phyloP scores from a whole-genome alignment of 106 monocot genomes.

The Dactylorhiza incarnata region DNA sequence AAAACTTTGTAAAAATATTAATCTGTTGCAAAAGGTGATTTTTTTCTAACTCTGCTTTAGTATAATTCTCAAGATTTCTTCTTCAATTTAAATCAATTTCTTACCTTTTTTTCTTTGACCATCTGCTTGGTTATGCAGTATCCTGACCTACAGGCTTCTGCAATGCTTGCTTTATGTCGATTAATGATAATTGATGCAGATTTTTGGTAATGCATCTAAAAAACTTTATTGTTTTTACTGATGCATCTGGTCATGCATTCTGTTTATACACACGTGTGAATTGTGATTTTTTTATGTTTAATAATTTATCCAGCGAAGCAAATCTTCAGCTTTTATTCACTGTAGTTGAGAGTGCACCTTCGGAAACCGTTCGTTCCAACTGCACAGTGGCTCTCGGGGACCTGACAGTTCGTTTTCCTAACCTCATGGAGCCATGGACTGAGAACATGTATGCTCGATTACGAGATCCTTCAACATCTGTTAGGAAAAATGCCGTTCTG shows the following conservation, averaged over 20 bases:
- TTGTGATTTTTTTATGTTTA: neutral
- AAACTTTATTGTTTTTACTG: neutral
- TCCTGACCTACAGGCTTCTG: conserved; percentile 82
- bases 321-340: conserved; percentile 97
- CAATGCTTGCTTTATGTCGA: conserved; percentile 94
- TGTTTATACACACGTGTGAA: neutral
- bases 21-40: conserved; percentile 79
- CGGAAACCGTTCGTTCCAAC: conserved; percentile 91
- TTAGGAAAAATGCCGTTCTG: conserved; percentile 97
- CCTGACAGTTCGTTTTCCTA: conserved; percentile 91
- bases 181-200: conserved; percentile 93
- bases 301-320: conserved; percentile 48
- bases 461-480: conserved; percentile 72
- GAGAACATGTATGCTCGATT: conserved; percentile 89
- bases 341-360: conserved; percentile 71
- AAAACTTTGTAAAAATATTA: conserved; percentile 86
- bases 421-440: conserved; percentile 95
- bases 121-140: conserved; percentile 38
- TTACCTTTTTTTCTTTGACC: neutral
- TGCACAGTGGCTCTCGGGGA: conserved; percentile 94
- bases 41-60: neutral
- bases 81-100: neutral
- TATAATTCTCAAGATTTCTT: neutral
- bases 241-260: neutral
- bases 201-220: conserved; percentile 63